Evolutionary conservation across 2,329 filamentous ascomycete species (phyloP), one percentile per base, ranked within the genome.

Genomic region (Ascomycota sp.): DNA sequence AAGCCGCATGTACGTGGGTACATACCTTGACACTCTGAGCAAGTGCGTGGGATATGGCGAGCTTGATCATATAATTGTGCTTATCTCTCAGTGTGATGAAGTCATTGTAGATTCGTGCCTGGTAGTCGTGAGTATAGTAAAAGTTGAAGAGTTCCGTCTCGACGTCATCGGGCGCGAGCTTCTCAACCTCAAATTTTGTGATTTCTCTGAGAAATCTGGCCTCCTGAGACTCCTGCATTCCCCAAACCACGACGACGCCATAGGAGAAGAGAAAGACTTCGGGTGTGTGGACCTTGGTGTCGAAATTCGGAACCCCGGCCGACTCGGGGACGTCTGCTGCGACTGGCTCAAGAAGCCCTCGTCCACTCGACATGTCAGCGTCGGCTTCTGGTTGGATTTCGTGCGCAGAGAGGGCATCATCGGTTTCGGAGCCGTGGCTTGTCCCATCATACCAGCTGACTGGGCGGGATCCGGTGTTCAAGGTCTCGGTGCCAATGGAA

Each of bases 91-190:
- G 56, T 3, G 81, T 89, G 52, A 98, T 98, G 44, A 98, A 98
- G 54, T 98, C 89, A 53, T 98, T 98, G 65, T 98, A 98, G 51
- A 98, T 98, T 30, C 89, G 76, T 15, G 89, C 82, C 55, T 98
- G 91, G 50, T 98, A 98, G 48, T 95, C 86, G 43, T 79, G 70
- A 3, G 89, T 95, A 57, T 98, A 95, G 60, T 98, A 98, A 52
- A 95, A 98, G 51, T 98, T 98, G 64, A 98, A 98, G 45, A 86
- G 82, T 52, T 98, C 89, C 28, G 83, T 81, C 56, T 98, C 86
- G 20, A 93, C 75, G 41, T 93, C 82, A 45, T 92, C 85, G 8
- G 76, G 69, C 19, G 73, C 73, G 29, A 95, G 65, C 51, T 93
- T 93, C 47, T 93, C 86, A 25, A 73, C 68, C 51, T 94, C 89